A percentile compares a stretch with the other conserved stretches of the same genome.
Conservation (phyloP, 129 eudicot genomes). For the Flaveria robusta region DNA sequence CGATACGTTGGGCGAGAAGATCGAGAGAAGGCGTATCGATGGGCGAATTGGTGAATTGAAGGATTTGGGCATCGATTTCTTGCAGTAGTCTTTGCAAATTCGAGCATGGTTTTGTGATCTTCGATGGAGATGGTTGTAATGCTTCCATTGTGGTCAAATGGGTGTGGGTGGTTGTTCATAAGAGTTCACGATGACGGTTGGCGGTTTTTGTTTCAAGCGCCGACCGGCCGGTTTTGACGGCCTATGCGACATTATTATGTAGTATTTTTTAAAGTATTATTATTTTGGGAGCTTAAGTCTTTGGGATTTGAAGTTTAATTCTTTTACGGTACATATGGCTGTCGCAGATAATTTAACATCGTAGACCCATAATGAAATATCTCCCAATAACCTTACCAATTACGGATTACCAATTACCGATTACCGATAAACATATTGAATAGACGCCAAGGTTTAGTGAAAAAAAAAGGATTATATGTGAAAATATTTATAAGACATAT, state of each 20-base stretch:
- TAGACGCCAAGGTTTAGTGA: too few species aligned
- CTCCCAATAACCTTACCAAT: too few species aligned
- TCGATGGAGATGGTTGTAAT: not conserved
- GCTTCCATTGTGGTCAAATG: slow-evolving; percentile 9
- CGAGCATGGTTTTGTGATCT: slow-evolving; percentile 4
- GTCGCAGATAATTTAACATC: too few species aligned
- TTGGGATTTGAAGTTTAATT: not conserved
- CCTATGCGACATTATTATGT: not conserved
- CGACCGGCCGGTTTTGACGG: not conserved
- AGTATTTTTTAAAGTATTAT: not conserved
- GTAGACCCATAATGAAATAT: too few species aligned
- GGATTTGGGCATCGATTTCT: slow-evolving; percentile 10
- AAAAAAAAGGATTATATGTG: too few species aligned
- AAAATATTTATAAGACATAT: too few species aligned
- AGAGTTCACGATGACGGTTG: not conserved
- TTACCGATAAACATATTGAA: too few species aligned
- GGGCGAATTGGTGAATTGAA: slow-evolving; percentile 5
- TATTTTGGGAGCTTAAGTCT: not conserved
- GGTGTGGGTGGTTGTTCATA: not conserved
- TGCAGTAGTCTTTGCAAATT: not conserved
- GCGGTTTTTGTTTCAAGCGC: slow-evolving; percentile 3
- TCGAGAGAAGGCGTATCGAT: not conserved
- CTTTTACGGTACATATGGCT: too few species aligned
- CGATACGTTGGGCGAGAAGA: not conserved
- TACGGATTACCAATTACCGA: too few species aligned